A percentile compares a stretch with the other conserved stretches of the same genome.
Conservation (phyloP, 306 rosid species). For the Castanea sativa region DNA sequence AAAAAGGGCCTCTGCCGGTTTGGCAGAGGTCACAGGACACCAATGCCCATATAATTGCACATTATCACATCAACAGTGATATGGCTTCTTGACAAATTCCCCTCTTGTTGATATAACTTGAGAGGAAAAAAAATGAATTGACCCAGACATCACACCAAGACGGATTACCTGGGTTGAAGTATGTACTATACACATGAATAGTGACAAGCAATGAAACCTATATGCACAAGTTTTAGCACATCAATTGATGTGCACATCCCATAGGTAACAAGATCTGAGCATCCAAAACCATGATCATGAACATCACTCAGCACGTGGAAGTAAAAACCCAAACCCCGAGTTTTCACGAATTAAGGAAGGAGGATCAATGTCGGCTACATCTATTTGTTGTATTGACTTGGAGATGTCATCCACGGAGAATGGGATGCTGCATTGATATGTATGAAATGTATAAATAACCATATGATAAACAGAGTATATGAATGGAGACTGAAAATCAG, state of each 20-base stretch:
- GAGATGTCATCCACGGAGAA: conserved; percentile 98
- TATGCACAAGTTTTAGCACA: conserved; percentile 72
- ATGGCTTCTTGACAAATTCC: conserved; percentile 59
- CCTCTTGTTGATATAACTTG: conserved; percentile 67
- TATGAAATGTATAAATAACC: conserved; percentile 19
- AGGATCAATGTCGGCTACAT: conserved; percentile 89
- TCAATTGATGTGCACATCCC: conserved; percentile 42
- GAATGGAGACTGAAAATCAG: not conserved
- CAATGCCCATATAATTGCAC: conserved; percentile 40
- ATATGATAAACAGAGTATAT: not conserved
- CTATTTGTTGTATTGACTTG: conserved; percentile 89
- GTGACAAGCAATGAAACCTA: conserved; percentile 25
- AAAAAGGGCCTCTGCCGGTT: conserved; percentile 38
- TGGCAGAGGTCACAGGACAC: conserved; percentile 42
- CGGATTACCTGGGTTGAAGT: conserved; percentile 46
- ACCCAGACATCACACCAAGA: conserved; percentile 70
- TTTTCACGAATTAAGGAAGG: conserved; percentile 96
- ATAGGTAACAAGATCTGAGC: conserved; percentile 18
- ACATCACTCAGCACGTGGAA: conserved; percentile 76
- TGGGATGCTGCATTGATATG: conserved; percentile 72
- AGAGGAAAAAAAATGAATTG: conserved; percentile 55
- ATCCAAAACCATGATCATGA: conserved; percentile 10
- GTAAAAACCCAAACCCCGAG: conserved; percentile 93
- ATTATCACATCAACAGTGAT: conserved; percentile 54
- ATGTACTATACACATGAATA: conserved; percentile 63